These are phyloP conservation scores for Linaria vulgaris DNA, from an alignment of 257 asterid genomes.

Conservation along the genomic window DNA sequence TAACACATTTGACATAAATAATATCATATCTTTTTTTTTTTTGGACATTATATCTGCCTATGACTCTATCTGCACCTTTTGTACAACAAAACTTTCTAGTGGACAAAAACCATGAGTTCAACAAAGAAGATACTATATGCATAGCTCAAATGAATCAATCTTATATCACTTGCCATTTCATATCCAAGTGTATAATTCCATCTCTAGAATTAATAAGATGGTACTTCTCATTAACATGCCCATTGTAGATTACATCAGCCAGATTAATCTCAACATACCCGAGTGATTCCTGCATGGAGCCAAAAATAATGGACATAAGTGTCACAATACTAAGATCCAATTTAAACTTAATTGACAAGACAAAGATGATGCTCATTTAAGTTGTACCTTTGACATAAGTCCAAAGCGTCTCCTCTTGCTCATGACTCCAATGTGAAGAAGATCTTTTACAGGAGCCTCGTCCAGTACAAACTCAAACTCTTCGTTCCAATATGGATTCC, in stretches of 20 bases:
- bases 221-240: slow-evolving; percentile 64
- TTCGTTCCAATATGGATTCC: slow-evolving; percentile 79
- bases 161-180: slow-evolving; percentile 73
- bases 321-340: no score
- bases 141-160: background rate
- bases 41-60: no score
- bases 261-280: slow-evolving; percentile 74
- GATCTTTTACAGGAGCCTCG: slow-evolving; percentile 69
- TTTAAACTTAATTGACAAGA: no score
- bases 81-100: no score
- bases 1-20: no score
- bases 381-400: slow-evolving; percentile 53
- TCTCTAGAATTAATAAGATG: slow-evolving; percentile 69
- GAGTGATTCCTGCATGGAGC: slow-evolving; percentile 49
- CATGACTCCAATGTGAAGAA: slow-evolving; percentile 55
- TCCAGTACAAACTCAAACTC: slow-evolving; percentile 72
- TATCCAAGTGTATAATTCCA: slow-evolving; percentile 69
- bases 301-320: background rate
- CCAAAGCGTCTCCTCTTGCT: slow-evolving; percentile 61
- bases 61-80: no score
- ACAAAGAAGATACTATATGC: no score
- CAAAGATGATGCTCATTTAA: background rate
- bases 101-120: background rate
- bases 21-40: no score
- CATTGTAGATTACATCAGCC: slow-evolving; percentile 65